Base-by-base conservation (phyloP, 1,284 basidiomycete species). In the Omphalotus olearius region DNA sequence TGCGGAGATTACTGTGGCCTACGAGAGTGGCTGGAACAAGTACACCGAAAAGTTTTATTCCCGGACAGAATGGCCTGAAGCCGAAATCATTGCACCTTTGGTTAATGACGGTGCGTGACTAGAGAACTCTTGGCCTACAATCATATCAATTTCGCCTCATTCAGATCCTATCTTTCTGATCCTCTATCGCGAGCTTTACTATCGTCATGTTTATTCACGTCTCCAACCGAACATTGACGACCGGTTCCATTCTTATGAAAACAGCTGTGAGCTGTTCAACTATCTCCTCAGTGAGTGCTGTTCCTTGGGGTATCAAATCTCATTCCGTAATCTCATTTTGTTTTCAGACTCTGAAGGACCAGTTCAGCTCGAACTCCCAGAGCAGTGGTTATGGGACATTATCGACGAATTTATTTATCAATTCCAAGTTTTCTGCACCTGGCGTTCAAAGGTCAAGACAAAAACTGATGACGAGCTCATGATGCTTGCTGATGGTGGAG, bases 371-470 rank as follows among this genome's bases (percentile, higher is more conserved):
- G 88, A 96, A 60, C 82, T 98, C 13, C 96, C 96, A 0, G 91
- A 95, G 56, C 94, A 98, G 69, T 99, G 96, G 96, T 74, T 99
- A 5, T 98, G 95, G 92, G 96, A 99, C 68, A 98, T 99, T 70
- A 89, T 98, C 63, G 96, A 98, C 73, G 96, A 98, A 66, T 99
- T 99, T 70, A 97, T 98, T 62, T 99, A 98, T 73, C 96, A 98
- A 68, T 99, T 96, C 78, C 93, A 97, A 68, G 90, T 90, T 18
- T 98, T 98, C 73, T 88, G 93, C 60, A 85, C 91, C 50, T 98
- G 92, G 88, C 77, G 94, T 52, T 88, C 89, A 38, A 91, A 91
- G 65, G 82, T 86, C 33, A 87, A 88, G 57, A 79, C 78, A 57
- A 98, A 98, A 75, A 82, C 83, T 0, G 93, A 95, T 50, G 94